Evolutionary conservation across 345 rosid species (phyloP), one percentile per base, ranked within the genome.

Genomic region (Salix suchowensis): DNA sequence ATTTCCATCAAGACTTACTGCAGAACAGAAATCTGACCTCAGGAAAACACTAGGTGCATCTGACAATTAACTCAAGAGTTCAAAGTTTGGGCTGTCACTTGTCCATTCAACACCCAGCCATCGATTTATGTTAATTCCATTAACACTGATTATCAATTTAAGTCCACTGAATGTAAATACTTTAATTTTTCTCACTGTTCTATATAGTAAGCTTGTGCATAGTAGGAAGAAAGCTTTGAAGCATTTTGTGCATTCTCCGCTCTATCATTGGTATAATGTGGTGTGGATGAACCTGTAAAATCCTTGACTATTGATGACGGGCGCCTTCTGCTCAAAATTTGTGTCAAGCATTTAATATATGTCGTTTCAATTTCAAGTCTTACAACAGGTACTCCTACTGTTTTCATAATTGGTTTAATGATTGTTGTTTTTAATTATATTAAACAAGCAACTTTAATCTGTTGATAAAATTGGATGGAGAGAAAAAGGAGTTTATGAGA

Each of bases 1-100:
- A 84, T 91, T 91, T 74, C 96, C 96, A 26, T 79, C 86, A 3
- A 84, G 85, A 48, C 81, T 82, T 30, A 48, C 79, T 0, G 78
- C 69, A 5, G 81, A 78, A 61, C 84, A 82, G 81, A 82, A 71
- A 74, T 77, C 79, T 65, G 78, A 82, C 75, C 76, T 82, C 32
- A 82, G 55, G 72, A 70, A 76, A 76, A 79, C 78, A 12, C 76
- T 82, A 60, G 79, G 79, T 80, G 66, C 61, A 48, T 14, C 62
- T 11, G 70, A 69, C 32, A 26, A 1, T 42, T 68, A 48, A 55
- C 30, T 61, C 28, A 60, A 60, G 37, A 48, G 19, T 30, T 48
- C 28, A 19, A 62, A n/a, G 66, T 52, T n/a, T 34, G 71, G 55
- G 83, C 39, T 69, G 77, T 40, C 54, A 40, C 24, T 39, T 26